Evolutionary conservation across 495 filamentous ascomycete genomes (phyloP).

Genomic region (Xylaria grammica): DNA sequence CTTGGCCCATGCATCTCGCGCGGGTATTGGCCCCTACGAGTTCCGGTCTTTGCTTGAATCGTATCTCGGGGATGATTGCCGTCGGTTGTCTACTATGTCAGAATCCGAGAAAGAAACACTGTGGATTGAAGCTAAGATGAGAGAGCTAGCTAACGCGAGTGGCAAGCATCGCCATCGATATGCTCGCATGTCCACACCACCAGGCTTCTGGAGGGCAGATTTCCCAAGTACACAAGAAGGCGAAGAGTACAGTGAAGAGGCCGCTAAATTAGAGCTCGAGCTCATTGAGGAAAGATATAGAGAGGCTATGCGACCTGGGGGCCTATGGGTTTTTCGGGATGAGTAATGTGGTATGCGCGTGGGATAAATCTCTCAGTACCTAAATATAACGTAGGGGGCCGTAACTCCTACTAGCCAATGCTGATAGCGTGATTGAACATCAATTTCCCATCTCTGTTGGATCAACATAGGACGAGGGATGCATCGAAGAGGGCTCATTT

Average conservation of each 20-base stretch:
- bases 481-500: too few species aligned
- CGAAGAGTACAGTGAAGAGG: constrained; percentile 64
- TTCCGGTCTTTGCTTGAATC: constrained; percentile 66
- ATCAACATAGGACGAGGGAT: too few species aligned
- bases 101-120: constrained; percentile 58
- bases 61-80: constrained; percentile 66
- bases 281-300: constrained; percentile 74
- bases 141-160: constrained; percentile 68
- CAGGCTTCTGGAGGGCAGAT: constrained; percentile 88
- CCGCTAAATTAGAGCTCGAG: constrained; percentile 59
- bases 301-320: constrained; percentile 79
- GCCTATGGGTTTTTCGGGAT: constrained; percentile 80
- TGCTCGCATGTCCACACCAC: constrained; percentile 70
- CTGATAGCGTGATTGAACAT: too few species aligned
- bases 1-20: constrained; percentile 59
- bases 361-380: too few species aligned
- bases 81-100: constrained; percentile 52
- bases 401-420: neutral
- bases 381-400: neutral
- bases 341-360: constrained; percentile 51
- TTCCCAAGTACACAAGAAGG: constrained; percentile 86
- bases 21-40: constrained; percentile 38
- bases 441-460: too few species aligned
- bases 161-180: constrained; percentile 80
- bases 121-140: constrained; percentile 70